These are phyloP conservation scores for Nicotiana knightiana DNA, from an alignment of 257 asterid species.

Conservation along the genomic window DNA sequence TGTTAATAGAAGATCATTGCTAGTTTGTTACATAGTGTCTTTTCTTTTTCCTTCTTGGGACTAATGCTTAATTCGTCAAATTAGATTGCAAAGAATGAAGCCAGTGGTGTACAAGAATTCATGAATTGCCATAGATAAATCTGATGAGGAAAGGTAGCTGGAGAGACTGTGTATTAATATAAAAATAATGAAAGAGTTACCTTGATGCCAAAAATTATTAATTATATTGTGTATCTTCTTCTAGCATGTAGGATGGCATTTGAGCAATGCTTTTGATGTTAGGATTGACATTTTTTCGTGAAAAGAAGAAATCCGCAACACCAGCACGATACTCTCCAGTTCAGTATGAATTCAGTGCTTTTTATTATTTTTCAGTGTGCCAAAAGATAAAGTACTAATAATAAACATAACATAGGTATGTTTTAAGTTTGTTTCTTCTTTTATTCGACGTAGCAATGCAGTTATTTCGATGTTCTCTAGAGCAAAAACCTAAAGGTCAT, in stretches of 20 bases:
- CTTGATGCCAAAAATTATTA: not conserved
- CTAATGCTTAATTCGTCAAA: not conserved
- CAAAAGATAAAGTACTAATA: no score
- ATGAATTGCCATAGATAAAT: not conserved
- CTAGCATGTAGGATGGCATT: not conserved
- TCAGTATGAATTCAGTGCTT: no score
- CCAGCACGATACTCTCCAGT: no score
- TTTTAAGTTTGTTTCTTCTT: no score
- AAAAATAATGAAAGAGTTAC: not conserved
- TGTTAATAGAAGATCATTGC: not conserved
- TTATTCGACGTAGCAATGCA: no score
- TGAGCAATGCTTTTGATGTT: not conserved
- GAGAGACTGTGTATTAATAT: no score
- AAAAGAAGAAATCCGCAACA: no score
- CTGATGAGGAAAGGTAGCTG: not conserved
- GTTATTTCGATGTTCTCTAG: no score
- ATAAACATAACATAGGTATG: no score
- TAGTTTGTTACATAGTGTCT: not conserved
- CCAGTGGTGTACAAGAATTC: not conserved
- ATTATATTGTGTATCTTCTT: not conserved
- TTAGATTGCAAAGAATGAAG: not conserved
- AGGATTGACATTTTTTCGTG: no score
- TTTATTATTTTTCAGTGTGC: no score
- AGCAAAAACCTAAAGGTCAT: no score
- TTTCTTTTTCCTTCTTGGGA: not conserved